Conservation (phyloP, 2,329 filamentous ascomycete genomes). For the Fonsecaea erecta region DNA sequence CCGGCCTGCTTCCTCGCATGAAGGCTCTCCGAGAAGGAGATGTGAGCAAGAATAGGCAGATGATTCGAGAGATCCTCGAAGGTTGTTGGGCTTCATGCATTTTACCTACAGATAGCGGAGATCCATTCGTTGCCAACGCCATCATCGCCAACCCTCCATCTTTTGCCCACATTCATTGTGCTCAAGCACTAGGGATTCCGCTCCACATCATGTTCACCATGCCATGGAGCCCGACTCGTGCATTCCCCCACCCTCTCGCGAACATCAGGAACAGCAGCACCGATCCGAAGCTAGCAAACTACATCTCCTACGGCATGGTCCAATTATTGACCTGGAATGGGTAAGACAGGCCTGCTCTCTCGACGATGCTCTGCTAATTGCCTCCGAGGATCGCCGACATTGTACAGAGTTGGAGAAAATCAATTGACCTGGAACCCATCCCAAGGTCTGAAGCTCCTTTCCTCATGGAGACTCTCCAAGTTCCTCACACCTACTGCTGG, state of each 20-base stretch:
- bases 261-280: slow-evolving; percentile 50
- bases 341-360: slow-evolving; percentile 34
- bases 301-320: slow-evolving; percentile 53
- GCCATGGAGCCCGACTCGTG: slow-evolving; percentile 54
- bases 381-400: slow-evolving; percentile 49
- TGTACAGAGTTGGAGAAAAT: slow-evolving; percentile 51
- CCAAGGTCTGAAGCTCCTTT: slow-evolving; percentile 45
- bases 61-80: slow-evolving; percentile 46
- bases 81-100: slow-evolving; percentile 50
- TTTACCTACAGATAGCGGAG: slow-evolving; percentile 39
- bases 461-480: slow-evolving; percentile 44
- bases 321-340: slow-evolving; percentile 59
- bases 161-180: slow-evolving; percentile 59
- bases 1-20: slow-evolving; percentile 49
- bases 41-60: slow-evolving; percentile 41
- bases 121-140: slow-evolving; percentile 58
- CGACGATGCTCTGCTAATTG: not conserved
- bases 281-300: slow-evolving; percentile 45
- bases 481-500: slow-evolving; percentile 55
- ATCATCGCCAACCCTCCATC: slow-evolving; percentile 62
- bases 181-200: slow-evolving; percentile 55
- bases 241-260: slow-evolving; percentile 57
- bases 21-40: slow-evolving; percentile 45
- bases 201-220: slow-evolving; percentile 60
- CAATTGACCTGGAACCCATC: slow-evolving; percentile 49